These are phyloP conservation scores for Chrysoporthe cubensis DNA, from an alignment of 2,329 filamentous ascomycete species.

Conservation along the genomic window DNA sequence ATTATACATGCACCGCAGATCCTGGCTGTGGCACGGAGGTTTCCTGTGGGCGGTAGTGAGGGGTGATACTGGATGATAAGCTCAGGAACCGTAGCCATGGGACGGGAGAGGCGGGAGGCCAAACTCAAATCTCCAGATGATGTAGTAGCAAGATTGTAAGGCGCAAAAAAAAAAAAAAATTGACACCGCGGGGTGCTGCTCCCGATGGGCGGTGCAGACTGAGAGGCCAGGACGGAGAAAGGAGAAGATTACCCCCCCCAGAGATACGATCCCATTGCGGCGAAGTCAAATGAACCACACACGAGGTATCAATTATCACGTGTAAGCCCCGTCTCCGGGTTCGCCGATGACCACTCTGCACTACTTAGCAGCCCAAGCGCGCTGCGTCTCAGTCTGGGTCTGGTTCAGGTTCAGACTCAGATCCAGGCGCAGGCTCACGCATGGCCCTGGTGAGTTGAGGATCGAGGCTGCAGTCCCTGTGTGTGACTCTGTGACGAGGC, in stretches of 20 bases:
- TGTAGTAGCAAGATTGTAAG: not conserved
- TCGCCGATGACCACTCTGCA: conserved; percentile 1
- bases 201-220: not conserved
- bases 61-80: not conserved
- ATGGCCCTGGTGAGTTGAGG: too few species aligned
- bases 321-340: not conserved
- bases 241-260: not conserved
- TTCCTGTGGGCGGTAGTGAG: not conserved
- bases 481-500: not conserved
- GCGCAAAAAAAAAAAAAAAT: not conserved
- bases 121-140: not conserved
- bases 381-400: not conserved
- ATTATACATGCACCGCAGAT: not conserved
- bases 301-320: not conserved
- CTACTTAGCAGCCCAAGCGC: not conserved
- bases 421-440: too few species aligned
- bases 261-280: not conserved
- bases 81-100: not conserved
- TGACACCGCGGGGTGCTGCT: not conserved
- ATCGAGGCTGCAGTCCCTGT: not conserved
- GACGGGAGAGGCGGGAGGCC: too few species aligned
- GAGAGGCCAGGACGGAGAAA: not conserved
- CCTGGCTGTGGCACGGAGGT: not conserved
- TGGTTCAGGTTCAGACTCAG: not conserved
- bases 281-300: conserved; percentile 4